Evolutionary conservation across 257 asterid species (phyloP).

Genomic region (Ballota nigra): DNA sequence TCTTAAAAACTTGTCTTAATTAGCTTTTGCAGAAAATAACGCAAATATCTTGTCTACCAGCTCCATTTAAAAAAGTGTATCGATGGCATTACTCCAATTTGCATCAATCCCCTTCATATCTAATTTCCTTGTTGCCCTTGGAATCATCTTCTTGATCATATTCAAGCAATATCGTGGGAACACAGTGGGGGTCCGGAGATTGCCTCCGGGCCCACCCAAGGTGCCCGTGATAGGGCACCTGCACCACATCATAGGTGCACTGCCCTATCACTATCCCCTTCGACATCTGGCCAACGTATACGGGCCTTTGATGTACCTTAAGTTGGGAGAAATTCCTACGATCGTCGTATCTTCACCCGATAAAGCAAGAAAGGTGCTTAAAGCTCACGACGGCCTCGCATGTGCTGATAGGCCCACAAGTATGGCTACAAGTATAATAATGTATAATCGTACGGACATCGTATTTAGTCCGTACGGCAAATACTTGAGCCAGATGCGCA

Average conservation of each 20-base stretch:
- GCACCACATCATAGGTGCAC: neutral
- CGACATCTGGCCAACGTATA: neutral
- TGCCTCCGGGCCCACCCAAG: neutral
- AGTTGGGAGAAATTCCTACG: neutral
- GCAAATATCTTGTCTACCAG: too few species aligned
- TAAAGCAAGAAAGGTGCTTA: neutral
- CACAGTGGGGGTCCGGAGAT: neutral
- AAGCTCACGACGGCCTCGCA: neutral
- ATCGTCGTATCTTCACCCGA: slow-evolving; percentile 10
- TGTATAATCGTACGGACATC: slow-evolving; percentile 10
- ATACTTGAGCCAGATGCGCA: slow-evolving; percentile 19
- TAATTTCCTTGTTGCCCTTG: neutral
- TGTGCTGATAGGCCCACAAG: slow-evolving; percentile 20
- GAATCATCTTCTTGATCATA: neutral
- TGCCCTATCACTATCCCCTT: neutral
- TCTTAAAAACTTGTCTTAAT: too few species aligned
- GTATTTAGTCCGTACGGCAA: slow-evolving; percentile 20
- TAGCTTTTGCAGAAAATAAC: too few species aligned
- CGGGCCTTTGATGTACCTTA: neutral
- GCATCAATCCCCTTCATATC: neutral
- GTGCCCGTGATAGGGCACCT: neutral
- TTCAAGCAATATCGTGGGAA: neutral
- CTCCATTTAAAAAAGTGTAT: too few species aligned
- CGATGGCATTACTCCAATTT: too few species aligned
- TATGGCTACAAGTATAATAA: neutral